Evolutionary conservation across 768 basidiomycete species (phyloP), one percentile per base, ranked within the genome.

Genomic region (Mrakia blollopis): DNA sequence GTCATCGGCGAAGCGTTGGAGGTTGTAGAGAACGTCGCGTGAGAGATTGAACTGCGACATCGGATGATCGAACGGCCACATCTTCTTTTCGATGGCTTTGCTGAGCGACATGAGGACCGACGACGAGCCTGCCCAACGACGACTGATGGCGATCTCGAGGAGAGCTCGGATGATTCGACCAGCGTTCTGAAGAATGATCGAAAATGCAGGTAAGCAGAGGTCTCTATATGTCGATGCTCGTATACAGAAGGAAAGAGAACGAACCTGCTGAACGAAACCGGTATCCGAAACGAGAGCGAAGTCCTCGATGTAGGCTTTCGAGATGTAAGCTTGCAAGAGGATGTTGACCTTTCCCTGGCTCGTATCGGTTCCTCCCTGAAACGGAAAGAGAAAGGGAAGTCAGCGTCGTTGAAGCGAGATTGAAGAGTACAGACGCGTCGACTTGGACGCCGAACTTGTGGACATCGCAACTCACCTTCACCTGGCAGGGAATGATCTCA

Each of bases 51-150:
- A 92, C 81, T 98, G 94, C 28, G 85, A 88, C 44, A 99, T 85
- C 4, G 94, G 96, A 77, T 98, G 92, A 63, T 94, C 91, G 82
- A 90, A 98, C 2, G 95, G 92, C 97, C 97, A 99, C 80, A 97
- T 84, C 35, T 92, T 89, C 81, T 91, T 91, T 83, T 96, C 93
- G 73, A 96, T 88, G 4, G 93, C 92, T 83, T 98, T 98, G 86
- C 93, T 93, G 84, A 99, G 88, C 4, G 90, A 90, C 87, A 94
- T 89, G 32, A 98, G 87, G 16, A 91, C 90, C 2, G 87, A 86
- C 16, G 91, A 88, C 57, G 89, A 90, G 79, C 87, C 89, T 3
- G 95, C 94, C 92, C 92, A 98, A 83, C 94, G 94, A 79, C 88
- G 89, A 82, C 93, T 93, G 80, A 98, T 88, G 0, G 92, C 93